phyloP scores from a whole-genome alignment of 371 early-diverging fungal species.

The Mortierella sp. region DNA sequence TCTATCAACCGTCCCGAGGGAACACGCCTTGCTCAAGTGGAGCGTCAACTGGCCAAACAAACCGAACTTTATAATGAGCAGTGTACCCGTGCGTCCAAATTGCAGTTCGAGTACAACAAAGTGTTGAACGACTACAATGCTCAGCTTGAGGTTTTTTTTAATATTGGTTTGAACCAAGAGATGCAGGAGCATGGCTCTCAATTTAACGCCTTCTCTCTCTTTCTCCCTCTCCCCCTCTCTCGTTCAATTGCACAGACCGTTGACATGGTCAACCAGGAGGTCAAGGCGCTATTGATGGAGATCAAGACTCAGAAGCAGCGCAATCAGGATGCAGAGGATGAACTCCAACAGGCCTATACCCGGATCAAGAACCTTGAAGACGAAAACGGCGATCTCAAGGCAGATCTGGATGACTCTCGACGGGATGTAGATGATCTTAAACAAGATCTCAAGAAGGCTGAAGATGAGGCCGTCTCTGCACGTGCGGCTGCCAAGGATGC shows the following conservation, averaged over 20 bases:
- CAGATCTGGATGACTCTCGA: slow-evolving; percentile 63
- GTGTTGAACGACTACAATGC: slow-evolving; percentile 69
- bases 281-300: slow-evolving; percentile 77
- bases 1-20: slow-evolving; percentile 43
- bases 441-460: slow-evolving; percentile 26
- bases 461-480: slow-evolving; percentile 17
- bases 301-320: slow-evolving; percentile 68
- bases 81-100: slow-evolving; percentile 33
- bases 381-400: slow-evolving; percentile 52
- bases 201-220: too few species aligned
- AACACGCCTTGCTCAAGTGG: slow-evolving; percentile 42
- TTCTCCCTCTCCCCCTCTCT: not conserved
- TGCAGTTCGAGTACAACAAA: slow-evolving; percentile 62
- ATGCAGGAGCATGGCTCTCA: too few species aligned
- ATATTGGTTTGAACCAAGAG: too few species aligned
- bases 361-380: slow-evolving; percentile 59
- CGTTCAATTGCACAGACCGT: slow-evolving; percentile 61
- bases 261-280: slow-evolving; percentile 79
- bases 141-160: slow-evolving; percentile 70
- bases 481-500: slow-evolving; percentile 34
- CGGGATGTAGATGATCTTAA: slow-evolving; percentile 65
- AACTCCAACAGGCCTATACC: slow-evolving; percentile 44
- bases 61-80: slow-evolving; percentile 39
- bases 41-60: slow-evolving; percentile 47
- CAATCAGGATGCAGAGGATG: slow-evolving; percentile 42